Conservation (phyloP, 768 basidiomycete species). For the Leccinellum luteum region DNA sequence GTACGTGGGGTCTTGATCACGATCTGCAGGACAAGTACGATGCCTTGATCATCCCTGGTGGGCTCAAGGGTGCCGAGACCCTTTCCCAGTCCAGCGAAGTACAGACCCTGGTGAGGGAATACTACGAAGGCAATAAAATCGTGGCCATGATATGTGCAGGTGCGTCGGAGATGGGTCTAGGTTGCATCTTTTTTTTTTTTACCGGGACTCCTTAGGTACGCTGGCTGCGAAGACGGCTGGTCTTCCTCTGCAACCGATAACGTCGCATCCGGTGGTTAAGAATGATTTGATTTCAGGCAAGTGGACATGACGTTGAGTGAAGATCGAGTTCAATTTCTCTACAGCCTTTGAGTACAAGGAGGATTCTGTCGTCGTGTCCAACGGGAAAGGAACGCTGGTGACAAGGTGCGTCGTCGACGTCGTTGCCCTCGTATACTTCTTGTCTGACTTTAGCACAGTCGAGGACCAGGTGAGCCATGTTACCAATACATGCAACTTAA, state of each 20-base stretch:
- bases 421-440: not conserved
- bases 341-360: constrained; percentile 75
- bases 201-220: constrained; percentile 45
- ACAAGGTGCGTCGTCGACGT: constrained; percentile 55
- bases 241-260: constrained; percentile 62
- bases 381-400: constrained; percentile 51
- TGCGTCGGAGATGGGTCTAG: constrained; percentile 26
- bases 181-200: not conserved
- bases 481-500: not conserved
- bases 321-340: not conserved
- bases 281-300: constrained; percentile 53
- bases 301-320: constrained; percentile 3
- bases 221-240: constrained; percentile 62
- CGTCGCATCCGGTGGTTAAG: constrained; percentile 77
- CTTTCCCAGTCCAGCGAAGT: constrained; percentile 59
- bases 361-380: constrained; percentile 67
- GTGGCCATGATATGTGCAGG: constrained; percentile 90
- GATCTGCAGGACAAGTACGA: constrained; percentile 58
- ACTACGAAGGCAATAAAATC: constrained; percentile 37
- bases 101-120: constrained; percentile 60
- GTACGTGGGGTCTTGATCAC: not conserved
- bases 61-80: constrained; percentile 73
- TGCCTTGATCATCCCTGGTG: constrained; percentile 72
- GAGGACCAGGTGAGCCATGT: constrained; percentile 60
- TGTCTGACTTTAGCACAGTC: constrained; percentile 40